A percentile compares a stretch with the other conserved stretches of the same genome.
Conservation (phyloP, 192 early-diverging fungal species). For the Coemansia sp. region DNA sequence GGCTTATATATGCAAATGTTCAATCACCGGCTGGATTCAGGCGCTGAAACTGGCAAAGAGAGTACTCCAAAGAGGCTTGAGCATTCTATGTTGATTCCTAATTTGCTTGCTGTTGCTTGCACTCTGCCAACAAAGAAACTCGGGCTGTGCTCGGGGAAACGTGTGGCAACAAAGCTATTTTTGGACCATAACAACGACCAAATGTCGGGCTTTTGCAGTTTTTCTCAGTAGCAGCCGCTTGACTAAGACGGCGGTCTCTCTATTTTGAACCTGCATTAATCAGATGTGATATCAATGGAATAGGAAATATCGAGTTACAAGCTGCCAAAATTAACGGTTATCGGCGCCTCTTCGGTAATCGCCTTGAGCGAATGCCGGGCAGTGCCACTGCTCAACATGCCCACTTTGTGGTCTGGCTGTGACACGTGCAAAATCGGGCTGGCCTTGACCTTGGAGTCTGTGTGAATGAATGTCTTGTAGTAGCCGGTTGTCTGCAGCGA, state of each 20-base stretch:
- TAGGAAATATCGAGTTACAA: too few relatives aligned
- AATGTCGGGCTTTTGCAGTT: too few relatives aligned
- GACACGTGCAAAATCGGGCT: conserved; percentile 21
- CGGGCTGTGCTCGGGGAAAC: background rate
- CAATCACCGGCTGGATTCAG: background rate
- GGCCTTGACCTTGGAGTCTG: conserved; percentile 6
- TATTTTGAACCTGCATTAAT: too few relatives aligned
- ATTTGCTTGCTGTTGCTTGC: conserved; percentile 4
- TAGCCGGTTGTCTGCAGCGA: conserved; percentile 30
- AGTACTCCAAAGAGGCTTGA: conserved; percentile 1
- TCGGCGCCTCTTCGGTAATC: conserved; percentile 20
- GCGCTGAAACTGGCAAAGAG: background rate
- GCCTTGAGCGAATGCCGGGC: conserved; percentile 35
- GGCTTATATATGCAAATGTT: background rate
- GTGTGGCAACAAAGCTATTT: background rate
- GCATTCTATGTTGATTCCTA: background rate
- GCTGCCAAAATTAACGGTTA: conserved; percentile 28
- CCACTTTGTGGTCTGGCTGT: conserved; percentile 27
- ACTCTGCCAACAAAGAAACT: background rate
- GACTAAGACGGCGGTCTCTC: too few relatives aligned
- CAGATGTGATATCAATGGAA: too few relatives aligned
- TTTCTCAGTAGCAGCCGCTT: too few relatives aligned
- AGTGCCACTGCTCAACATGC: conserved; percentile 6
- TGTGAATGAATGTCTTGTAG: conserved; percentile 36
- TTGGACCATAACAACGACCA: too few relatives aligned